A percentile compares a stretch with the other conserved stretches of the same genome.
phyloP scores from a whole-genome alignment of 371 early-diverging fungal species.

The Synchytrium microbalum region DNA sequence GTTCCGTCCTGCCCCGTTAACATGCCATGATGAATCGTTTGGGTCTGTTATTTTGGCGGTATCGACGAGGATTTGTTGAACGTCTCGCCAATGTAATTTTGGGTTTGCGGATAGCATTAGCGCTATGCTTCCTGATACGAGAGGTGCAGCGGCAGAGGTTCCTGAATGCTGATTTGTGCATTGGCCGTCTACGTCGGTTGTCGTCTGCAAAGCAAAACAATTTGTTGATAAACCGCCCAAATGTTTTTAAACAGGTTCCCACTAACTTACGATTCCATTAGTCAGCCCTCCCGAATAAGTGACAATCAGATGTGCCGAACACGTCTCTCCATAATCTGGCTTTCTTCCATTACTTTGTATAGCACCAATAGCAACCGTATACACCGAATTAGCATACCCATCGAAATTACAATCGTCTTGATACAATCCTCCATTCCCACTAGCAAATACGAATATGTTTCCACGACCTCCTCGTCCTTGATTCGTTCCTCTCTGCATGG shows the following conservation, averaged over 20 bases:
- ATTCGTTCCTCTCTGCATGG: slow-evolving; percentile 10
- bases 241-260: not conserved
- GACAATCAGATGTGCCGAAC: slow-evolving; percentile 19
- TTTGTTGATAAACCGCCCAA: not conserved
- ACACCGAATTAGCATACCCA: slow-evolving; percentile 23
- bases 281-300: slow-evolving; percentile 13
- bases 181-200: slow-evolving; percentile 14
- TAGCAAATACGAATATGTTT: slow-evolving; percentile 22
- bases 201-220: slow-evolving; percentile 10
- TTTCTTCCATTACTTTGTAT: slow-evolving; percentile 8
- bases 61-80: slow-evolving; percentile 19
- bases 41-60: slow-evolving; percentile 9
- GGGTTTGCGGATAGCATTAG: slow-evolving; percentile 18
- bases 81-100: slow-evolving; percentile 20
- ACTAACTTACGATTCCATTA: slow-evolving; percentile 10
- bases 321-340: slow-evolving; percentile 17
- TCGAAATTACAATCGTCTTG: slow-evolving; percentile 26
- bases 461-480: slow-evolving; percentile 20
- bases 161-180: slow-evolving; percentile 23
- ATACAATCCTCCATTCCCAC: slow-evolving; percentile 18
- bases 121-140: slow-evolving; percentile 22
- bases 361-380: slow-evolving; percentile 24
- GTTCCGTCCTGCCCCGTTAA: slow-evolving; percentile 10
- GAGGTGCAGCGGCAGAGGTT: slow-evolving; percentile 26
- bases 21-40: slow-evolving; percentile 9